phyloP scores from a whole-genome alignment of 1,284 basidiomycete species.

The Coniferiporia weirii region DNA sequence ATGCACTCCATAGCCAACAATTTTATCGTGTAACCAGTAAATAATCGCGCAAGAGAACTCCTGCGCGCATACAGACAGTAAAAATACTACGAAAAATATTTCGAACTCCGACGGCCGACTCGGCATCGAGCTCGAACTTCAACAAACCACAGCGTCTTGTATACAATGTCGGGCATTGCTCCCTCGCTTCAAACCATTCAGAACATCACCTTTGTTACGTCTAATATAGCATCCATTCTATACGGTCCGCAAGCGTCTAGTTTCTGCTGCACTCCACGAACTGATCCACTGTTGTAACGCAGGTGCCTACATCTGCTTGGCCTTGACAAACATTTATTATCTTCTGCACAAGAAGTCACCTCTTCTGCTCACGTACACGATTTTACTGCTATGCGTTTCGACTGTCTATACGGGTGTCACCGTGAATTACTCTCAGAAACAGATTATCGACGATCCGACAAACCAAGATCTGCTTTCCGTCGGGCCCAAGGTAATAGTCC shows the following conservation, averaged over 20 bases:
- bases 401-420: constrained; percentile 7
- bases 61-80: too few relatives aligned
- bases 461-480: constrained; percentile 1
- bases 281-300: neutral
- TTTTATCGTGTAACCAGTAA: too few relatives aligned
- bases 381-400: constrained; percentile 2
- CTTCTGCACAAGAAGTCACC: neutral
- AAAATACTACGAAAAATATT: too few relatives aligned
- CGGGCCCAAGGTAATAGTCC: constrained; percentile 1
- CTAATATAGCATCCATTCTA: neutral
- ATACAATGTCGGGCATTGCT: neutral
- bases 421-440: constrained; percentile 6
- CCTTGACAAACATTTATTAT: constrained; percentile 2
- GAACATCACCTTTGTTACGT: neutral
- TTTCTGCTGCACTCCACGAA: too few relatives aligned
- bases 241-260: neutral
- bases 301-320: constrained; percentile 3
- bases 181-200: neutral
- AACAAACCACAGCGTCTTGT: too few relatives aligned
- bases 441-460: constrained; percentile 3
- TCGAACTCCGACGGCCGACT: too few relatives aligned
- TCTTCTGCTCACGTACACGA: neutral
- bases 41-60: too few relatives aligned
- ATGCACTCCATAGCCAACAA: too few relatives aligned
- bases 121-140: too few relatives aligned